phyloP scores from a whole-genome alignment of 106 monocot genomes.

The Dendrobium chrysotoxum region DNA sequence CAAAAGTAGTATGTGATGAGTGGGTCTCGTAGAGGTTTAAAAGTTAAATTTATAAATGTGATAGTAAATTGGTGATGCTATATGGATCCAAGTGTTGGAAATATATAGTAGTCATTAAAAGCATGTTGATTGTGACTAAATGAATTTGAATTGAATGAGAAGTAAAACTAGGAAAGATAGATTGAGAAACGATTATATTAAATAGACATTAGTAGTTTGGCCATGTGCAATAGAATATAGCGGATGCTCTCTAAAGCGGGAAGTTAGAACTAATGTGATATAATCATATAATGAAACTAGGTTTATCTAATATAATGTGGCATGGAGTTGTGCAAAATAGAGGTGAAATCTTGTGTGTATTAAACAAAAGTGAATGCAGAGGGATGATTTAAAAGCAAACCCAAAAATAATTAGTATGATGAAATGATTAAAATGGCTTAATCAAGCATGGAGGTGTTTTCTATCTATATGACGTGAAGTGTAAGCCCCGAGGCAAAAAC shows the following conservation, averaged over 20 bases:
- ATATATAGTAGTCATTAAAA: not conserved
- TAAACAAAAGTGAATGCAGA: not conserved
- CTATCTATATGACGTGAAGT: no score
- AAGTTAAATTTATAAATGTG: no score
- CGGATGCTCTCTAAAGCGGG: not conserved
- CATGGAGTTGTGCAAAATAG: not conserved
- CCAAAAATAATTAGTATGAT: no score
- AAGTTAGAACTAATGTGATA: not conserved
- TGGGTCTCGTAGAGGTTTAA: no score
- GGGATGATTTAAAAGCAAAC: not conserved
- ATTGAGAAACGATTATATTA: not conserved
- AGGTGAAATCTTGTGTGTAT: not conserved
- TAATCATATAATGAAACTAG: not conserved
- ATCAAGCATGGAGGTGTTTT: no score
- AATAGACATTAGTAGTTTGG: not conserved
- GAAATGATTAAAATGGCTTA: no score
- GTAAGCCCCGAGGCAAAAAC: no score
- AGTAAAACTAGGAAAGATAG: not conserved
- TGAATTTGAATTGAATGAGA: not conserved
- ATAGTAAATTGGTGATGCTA: no score
- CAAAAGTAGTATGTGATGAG: no score
- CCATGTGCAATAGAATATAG: not conserved
- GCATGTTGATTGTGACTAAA: not conserved
- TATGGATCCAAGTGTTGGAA: no score
- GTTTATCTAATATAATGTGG: not conserved